These are phyloP conservation scores for Aspergillus versicolor DNA, from an alignment of 2,329 filamentous ascomycete species.

Conservation along the genomic window DNA sequence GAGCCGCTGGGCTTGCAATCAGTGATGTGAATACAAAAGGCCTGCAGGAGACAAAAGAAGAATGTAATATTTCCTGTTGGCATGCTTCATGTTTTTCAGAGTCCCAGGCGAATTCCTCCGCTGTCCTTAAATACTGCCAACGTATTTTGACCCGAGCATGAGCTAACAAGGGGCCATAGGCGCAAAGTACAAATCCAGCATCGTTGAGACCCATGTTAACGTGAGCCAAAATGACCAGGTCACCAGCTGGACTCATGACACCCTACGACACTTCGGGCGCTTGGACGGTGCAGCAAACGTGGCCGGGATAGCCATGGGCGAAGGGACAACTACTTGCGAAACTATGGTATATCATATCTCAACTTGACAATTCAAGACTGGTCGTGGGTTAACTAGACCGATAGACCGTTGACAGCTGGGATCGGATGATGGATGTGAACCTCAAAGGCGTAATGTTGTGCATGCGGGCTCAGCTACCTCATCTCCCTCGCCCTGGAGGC, in stretches of 20 bases:
- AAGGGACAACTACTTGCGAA: not conserved
- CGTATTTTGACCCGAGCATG: not conserved
- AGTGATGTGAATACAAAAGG: not conserved
- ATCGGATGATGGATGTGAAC: not conserved
- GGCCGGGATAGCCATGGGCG: not conserved
- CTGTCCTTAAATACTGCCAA: no score
- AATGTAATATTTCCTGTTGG: not conserved
- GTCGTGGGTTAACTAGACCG: not conserved
- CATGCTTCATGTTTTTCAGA: no score
- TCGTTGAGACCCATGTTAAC: not conserved
- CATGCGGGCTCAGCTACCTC: not conserved
- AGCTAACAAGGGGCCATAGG: not conserved
- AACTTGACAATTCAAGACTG: not conserved
- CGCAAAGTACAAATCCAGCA: not conserved
- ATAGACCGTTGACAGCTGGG: not conserved
- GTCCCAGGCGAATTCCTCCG: no score
- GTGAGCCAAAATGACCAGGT: not conserved
- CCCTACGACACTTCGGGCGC: not conserved
- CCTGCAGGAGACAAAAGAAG: not conserved
- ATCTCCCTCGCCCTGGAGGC: not conserved
- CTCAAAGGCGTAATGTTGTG: not conserved
- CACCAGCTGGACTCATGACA: not conserved
- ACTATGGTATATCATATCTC: not conserved
- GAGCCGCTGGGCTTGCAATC: not conserved
- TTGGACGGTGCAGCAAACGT: not conserved